Conservation (phyloP, 257 asterid species). For the Thymus quinquecostatus region DNA sequence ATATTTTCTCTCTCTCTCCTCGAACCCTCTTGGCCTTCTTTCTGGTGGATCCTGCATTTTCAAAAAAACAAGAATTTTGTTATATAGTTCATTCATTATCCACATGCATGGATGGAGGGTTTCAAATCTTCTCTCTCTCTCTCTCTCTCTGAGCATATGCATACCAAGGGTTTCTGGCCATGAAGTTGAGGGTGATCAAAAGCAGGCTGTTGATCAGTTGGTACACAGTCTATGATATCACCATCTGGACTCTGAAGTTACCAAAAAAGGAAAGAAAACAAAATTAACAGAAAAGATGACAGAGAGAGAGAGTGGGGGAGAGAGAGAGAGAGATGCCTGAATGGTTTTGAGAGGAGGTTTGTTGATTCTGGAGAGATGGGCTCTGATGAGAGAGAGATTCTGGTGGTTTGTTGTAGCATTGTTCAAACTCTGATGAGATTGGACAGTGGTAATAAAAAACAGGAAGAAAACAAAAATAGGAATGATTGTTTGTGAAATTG, state of each 20-base stretch:
- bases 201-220: slow-evolving; percentile 81
- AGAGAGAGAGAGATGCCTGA: slow-evolving; percentile 41
- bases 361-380: slow-evolving; percentile 72
- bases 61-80: neutral
- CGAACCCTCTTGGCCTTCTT: slow-evolving; percentile 65
- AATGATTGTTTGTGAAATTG: slow-evolving; percentile 63
- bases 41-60: slow-evolving; percentile 74
- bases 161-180: slow-evolving; percentile 80
- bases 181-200: slow-evolving; percentile 78
- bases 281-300: neutral
- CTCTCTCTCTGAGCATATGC: neutral
- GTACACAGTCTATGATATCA: slow-evolving; percentile 85
- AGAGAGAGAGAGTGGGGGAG: neutral
- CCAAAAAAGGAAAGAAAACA: neutral
- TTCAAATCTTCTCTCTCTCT: neutral
- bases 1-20: slow-evolving; percentile 25
- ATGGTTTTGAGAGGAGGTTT: slow-evolving; percentile 79
- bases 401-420: slow-evolving; percentile 36
- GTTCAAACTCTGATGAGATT: slow-evolving; percentile 38
- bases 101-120: neutral
- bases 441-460: slow-evolving; percentile 46
- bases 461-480: slow-evolving; percentile 61
- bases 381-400: slow-evolving; percentile 51
- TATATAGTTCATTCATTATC: too few relatives aligned
- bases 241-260: slow-evolving; percentile 82